Base-by-base conservation (phyloP, 371 early-diverging fungal species). In the Catenaria anguillulae region DNA sequence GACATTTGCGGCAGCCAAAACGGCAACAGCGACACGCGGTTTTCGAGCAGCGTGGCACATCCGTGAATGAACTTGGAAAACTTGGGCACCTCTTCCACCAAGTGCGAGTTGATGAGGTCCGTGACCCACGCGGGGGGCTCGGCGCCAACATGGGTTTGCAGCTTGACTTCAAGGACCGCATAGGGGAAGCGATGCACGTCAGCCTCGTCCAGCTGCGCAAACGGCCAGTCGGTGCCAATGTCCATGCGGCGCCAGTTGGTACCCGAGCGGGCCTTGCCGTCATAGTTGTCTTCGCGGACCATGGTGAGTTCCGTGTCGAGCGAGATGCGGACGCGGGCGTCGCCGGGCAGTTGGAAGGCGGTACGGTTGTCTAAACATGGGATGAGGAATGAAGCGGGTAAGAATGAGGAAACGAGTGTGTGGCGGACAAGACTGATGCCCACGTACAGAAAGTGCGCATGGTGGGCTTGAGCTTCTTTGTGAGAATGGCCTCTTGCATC, bases 61-160 rank as follows among this genome's bases (percentile, higher is more conserved):
- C 98, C 99, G 72, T 99, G 99, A 48, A 97, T 86, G 75, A 93
- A 99, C 74, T 99, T 99, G 66, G 88, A 88, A 77, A 99, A 99
- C 73, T 95, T 96, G 62, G 93, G 93, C 13, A 97, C 97, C 45
- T 92, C 93, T 71, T 94, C 93, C 33, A 98, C 90, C 64, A 98
- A 79, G 60, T 89, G 85, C 65, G 86, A 84, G 56, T 89, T 83
- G 67, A 94, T 82, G 48, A 99, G 76, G 60, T 95, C 91, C 8
- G 81, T 72, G 42, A 98, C 92, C 99, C 99, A 99, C 62, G 84
- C 80, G 3, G 97, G 96, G 13, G 92, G 88, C 55, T 83, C 83
- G 34, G 86, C 85, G 42, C 94, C 96, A 13, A 83, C 77, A 42
- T 84, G 81, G 21, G 92, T 86, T 69, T 97, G 93, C 54, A 98